Evolutionary conservation across 805 yeast species (phyloP).

Genomic region (Lachancea meyersii): DNA sequence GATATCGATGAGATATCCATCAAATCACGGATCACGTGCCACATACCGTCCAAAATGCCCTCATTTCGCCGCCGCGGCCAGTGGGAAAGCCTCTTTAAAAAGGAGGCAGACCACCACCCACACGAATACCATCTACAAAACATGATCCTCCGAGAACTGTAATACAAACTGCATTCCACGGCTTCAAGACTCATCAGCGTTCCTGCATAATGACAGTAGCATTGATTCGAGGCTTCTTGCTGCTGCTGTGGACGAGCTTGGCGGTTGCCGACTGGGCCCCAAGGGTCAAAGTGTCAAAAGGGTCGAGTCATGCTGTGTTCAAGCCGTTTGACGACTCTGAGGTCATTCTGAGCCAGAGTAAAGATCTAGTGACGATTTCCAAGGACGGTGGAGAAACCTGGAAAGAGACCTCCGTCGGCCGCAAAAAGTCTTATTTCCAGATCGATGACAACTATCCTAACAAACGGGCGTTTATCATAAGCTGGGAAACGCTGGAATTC

Average conservation of each 20-base stretch:
- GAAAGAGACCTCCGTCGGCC: conserved; percentile 18
- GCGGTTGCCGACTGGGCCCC: conserved; percentile 18
- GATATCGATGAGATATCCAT: no score
- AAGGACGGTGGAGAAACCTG: conserved; percentile 48
- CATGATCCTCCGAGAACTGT: no score
- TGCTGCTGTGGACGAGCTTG: conserved; percentile 3
- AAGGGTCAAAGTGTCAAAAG: conserved; percentile 12
- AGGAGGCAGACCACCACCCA: no score
- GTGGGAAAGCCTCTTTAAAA: no score
- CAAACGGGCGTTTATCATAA: conserved; percentile 3
- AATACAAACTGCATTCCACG: background rate
- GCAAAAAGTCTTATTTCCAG: background rate
- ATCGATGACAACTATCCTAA: conserved; percentile 1
- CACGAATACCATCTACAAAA: no score
- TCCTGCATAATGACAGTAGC: background rate
- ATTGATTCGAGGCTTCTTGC: background rate
- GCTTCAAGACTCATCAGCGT: background rate
- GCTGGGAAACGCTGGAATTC: conserved; percentile 1
- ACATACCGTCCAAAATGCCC: no score
- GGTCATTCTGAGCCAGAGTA: conserved; percentile 33
- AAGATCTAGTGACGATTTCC: conserved; percentile 33
- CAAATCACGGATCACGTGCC: no score
- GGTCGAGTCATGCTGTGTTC: conserved; percentile 6
- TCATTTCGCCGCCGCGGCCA: no score
- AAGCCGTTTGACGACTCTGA: conserved; percentile 48